Evolutionary conservation across 2,329 filamentous ascomycete genomes (phyloP), one percentile per base, ranked within the genome.

Genomic region (Trichophaea hybrida): DNA sequence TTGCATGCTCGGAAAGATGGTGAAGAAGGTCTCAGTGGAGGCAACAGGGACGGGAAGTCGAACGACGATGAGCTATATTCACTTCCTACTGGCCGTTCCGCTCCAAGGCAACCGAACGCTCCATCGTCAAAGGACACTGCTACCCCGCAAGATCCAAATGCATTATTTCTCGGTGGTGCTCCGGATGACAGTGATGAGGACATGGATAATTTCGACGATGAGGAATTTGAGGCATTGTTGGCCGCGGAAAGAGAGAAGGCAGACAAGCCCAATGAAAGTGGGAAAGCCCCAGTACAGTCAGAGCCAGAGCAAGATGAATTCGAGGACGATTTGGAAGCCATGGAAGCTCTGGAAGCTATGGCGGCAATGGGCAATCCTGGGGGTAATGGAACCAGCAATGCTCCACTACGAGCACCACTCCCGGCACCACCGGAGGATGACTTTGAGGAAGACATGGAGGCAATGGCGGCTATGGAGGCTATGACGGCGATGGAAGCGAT

Each of bases 381-480:
- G 5, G 35, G 8, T 35, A 46, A 17, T 40, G 51, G 4, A 55
- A 55, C 17, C 48, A 40, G 49, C 50, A 24, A 31, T 57, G 46
- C 24, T 24, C 24, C 24, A 24, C 24, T 24, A 24, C 37, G 49
- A 17, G 24, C 24, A 12, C 40, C 12, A 37, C 37, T 43, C 8
- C 57, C 53, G 46, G 58, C 40, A 40, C 55, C 50, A 5, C 54
- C 13, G 32, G 66, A 70, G 4, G 70, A 76, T 38, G 71, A 74
- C 31, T 82, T 79, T 69, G 78, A 76, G 1, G 82, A 83, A 57
- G 82, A 85, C 12, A 80, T 85, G 71, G 83, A 81, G 61, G 82
- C 78, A 0, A 83, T 88, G 80, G 80, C 78, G 40, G 80, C 80
- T 17, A 55, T 55, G 35, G 50, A 24, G 24, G 24, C 3, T 24